Evolutionary conservation across 495 filamentous ascomycete species (phyloP).

Genomic region (Cladorrhinum samala): DNA sequence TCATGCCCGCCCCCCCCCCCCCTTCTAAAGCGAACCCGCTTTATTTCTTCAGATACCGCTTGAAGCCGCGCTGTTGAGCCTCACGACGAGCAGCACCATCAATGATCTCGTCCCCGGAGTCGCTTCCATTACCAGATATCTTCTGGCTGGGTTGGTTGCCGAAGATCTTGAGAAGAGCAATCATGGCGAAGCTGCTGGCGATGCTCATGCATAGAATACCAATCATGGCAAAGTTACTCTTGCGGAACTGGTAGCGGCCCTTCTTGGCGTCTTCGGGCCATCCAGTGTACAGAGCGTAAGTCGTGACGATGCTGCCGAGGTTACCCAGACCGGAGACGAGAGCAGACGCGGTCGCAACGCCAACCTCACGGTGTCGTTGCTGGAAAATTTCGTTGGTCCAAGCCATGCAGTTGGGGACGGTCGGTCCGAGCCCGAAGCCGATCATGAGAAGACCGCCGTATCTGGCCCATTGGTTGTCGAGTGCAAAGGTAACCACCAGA

Average conservation of each 20-base stretch:
- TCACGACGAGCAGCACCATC: constrained; percentile 71
- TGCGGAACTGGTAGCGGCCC: constrained; percentile 67
- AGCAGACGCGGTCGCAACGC: constrained; percentile 82
- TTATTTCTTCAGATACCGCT: constrained; percentile 48
- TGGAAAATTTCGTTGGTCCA: constrained; percentile 93
- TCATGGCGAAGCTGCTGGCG: constrained; percentile 59
- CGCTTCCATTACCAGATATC: constrained; percentile 27
- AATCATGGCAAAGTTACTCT: constrained; percentile 82
- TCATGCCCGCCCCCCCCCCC: neutral
- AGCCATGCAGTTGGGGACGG: constrained; percentile 87
- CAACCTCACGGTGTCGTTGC: constrained; percentile 80
- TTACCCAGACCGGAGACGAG: constrained; percentile 83
- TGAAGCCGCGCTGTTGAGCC: constrained; percentile 59
- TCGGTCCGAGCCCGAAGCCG: constrained; percentile 86
- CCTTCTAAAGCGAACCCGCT: neutral
- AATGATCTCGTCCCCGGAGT: constrained; percentile 45
- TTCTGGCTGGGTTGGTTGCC: constrained; percentile 50
- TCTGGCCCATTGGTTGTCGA: constrained; percentile 67
- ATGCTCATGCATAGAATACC: constrained; percentile 78
- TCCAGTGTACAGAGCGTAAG: constrained; percentile 81
- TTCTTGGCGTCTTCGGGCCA: constrained; percentile 67
- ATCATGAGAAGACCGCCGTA: constrained; percentile 87
- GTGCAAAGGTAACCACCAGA: constrained; percentile 70
- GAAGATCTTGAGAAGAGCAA: constrained; percentile 55
- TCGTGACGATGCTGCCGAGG: constrained; percentile 76